Evolutionary conservation across 1,284 basidiomycete genomes (phyloP).

Genomic region (Malassezia sympodialis): DNA sequence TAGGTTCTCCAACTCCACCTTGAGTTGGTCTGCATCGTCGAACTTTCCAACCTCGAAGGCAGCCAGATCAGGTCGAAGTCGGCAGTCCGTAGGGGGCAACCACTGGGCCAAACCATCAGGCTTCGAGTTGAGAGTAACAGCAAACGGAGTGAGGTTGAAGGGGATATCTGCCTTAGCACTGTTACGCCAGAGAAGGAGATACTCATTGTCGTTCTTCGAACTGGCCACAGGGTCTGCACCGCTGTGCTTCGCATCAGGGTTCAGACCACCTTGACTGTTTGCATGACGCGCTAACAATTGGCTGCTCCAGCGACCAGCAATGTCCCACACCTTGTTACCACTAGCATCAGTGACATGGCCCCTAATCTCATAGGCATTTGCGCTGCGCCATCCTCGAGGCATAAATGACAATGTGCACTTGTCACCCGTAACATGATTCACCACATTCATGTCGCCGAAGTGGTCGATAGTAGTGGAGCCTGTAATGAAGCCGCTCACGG

Average conservation of each 20-base stretch:
- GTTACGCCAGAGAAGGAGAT: slow-evolving; percentile 83
- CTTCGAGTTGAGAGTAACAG: slow-evolving; percentile 75
- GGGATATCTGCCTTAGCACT: slow-evolving; percentile 56
- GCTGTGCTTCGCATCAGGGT: slow-evolving; percentile 57
- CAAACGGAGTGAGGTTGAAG: slow-evolving; percentile 83
- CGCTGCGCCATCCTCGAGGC: slow-evolving; percentile 85
- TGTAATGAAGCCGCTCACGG: slow-evolving; percentile 74
- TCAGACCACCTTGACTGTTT: slow-evolving; percentile 56
- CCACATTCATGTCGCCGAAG: slow-evolving; percentile 82
- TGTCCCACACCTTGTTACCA: slow-evolving; percentile 69
- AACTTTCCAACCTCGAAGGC: slow-evolving; percentile 89
- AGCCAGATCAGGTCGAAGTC: slow-evolving; percentile 81
- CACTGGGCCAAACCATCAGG: slow-evolving; percentile 63
- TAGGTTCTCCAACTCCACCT: slow-evolving; percentile 73
- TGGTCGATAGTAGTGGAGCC: slow-evolving; percentile 91
- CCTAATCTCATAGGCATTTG: slow-evolving; percentile 81
- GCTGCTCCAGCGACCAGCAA: slow-evolving; percentile 89
- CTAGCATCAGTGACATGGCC: slow-evolving; percentile 65
- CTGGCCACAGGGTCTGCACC: slow-evolving; percentile 41
- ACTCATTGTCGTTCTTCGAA: slow-evolving; percentile 54
- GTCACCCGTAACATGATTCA: slow-evolving; percentile 87
- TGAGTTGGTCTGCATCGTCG: slow-evolving; percentile 78
- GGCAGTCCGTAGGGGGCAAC: slow-evolving; percentile 83
- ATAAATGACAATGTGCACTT: slow-evolving; percentile 85
- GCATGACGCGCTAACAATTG: slow-evolving; percentile 73